These are phyloP conservation scores for Populus ilicifolia DNA, from an alignment of 345 rosid genomes.

Conservation along the genomic window DNA sequence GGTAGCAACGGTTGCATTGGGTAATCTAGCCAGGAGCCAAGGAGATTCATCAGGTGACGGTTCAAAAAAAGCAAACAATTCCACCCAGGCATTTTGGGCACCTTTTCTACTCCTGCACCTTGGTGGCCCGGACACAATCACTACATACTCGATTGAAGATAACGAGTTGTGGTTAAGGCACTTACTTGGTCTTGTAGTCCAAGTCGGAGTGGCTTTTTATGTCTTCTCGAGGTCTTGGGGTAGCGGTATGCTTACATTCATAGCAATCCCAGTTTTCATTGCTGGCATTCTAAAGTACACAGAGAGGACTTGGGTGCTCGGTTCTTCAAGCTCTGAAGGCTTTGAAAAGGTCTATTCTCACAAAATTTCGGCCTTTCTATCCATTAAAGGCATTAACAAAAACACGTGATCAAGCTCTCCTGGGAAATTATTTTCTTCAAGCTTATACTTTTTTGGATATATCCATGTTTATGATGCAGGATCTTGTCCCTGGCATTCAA, in stretches of 20 bases:
- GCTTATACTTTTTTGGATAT: background rate
- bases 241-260: background rate
- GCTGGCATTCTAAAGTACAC: background rate
- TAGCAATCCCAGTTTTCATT: background rate
- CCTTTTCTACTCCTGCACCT: constrained; percentile 2
- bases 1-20: background rate
- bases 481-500: background rate
- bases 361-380: background rate
- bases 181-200: background rate
- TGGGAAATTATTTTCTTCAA: background rate
- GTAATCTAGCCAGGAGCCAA: background rate
- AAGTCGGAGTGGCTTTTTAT: background rate
- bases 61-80: background rate
- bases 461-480: background rate
- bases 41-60: background rate
- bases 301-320: background rate
- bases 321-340: background rate
- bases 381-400: background rate
- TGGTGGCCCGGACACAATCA: constrained; percentile 8
- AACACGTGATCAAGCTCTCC: background rate
- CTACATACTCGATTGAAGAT: background rate
- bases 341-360: background rate
- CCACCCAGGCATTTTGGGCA: background rate
- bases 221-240: too few relatives aligned
- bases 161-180: background rate